phyloP scores from a whole-genome alignment of 441 rosid genomes.

The Metrosideros polymorpha region DNA sequence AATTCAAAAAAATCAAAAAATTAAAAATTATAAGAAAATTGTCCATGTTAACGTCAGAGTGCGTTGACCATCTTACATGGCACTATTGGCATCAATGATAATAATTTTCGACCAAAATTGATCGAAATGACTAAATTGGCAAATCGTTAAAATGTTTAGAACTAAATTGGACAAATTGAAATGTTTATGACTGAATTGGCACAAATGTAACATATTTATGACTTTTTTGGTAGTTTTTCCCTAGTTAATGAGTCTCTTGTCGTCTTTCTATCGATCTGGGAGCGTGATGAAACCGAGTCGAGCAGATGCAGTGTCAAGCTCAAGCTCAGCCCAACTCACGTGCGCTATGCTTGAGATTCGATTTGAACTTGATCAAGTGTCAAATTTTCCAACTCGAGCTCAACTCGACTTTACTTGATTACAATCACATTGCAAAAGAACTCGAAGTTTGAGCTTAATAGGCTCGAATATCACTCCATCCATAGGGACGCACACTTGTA shows the following conservation, averaged over 20 bases:
- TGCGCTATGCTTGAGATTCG: not conserved
- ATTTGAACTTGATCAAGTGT: not conserved
- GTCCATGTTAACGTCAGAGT: no score
- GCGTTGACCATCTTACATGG: no score
- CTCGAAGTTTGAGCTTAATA: not conserved
- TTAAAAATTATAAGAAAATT: no score
- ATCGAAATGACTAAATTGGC: no score
- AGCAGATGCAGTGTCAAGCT: not conserved
- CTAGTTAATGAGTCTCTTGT: not conserved
- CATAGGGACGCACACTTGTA: not conserved
- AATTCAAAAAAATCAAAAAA: no score
- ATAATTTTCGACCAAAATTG: no score
- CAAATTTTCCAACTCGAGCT: not conserved
- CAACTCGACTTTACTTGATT: not conserved
- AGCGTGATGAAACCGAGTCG: not conserved
- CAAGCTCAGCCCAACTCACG: not conserved
- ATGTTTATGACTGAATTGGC: no score
- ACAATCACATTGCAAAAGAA: not conserved
- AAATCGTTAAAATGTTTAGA: no score
- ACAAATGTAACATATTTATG: no score
- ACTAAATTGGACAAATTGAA: no score
- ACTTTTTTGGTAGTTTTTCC: no score
- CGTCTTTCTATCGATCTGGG: not conserved
- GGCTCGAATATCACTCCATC: not conserved
- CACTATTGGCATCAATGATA: no score